Conservation (phyloP, 345 rosid genomes). For the Euphorbia pulcherrima region DNA sequence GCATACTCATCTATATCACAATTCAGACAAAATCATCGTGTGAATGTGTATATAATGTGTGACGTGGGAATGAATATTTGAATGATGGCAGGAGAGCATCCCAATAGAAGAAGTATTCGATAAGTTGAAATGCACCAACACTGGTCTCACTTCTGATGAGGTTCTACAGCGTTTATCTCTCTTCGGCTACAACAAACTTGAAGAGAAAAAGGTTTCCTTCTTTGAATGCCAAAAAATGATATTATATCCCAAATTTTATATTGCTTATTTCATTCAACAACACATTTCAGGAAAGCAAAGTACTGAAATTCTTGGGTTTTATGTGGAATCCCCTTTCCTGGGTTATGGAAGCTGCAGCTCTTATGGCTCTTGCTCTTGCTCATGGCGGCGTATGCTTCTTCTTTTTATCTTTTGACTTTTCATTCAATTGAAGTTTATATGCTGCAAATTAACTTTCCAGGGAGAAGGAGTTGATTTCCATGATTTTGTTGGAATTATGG, state of each 20-base stretch:
- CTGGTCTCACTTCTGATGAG: constrained; percentile 42
- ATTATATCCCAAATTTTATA: neutral
- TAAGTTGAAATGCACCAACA: constrained; percentile 45
- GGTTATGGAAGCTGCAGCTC: constrained; percentile 61
- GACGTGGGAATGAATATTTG: constrained; percentile 15
- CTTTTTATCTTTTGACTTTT: neutral
- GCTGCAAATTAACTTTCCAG: constrained; percentile 24
- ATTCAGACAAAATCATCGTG: too few species aligned
- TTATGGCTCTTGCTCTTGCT: constrained; percentile 53
- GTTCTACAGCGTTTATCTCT: constrained; percentile 39
- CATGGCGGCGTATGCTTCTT: constrained; percentile 43
- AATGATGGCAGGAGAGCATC: constrained; percentile 41
- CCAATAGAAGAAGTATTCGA: constrained; percentile 53
- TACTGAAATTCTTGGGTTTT: constrained; percentile 55
- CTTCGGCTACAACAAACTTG: constrained; percentile 59
- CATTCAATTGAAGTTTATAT: neutral
- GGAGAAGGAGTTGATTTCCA: constrained; percentile 37
- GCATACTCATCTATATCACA: too few species aligned
- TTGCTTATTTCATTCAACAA: neutral
- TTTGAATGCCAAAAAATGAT: neutral
- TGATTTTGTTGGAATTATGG: constrained; percentile 44
- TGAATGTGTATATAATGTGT: too few species aligned
- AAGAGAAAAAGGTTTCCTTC: constrained; percentile 47
- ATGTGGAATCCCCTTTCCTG: constrained; percentile 68
- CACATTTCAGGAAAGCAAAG: constrained; percentile 44